Percentiles rank a stretch among this genome's conserved stretches.
These are phyloP conservation scores for Rhypophila decipiens DNA, from an alignment of 495 filamentous ascomycete species.

Conservation along the genomic window DNA sequence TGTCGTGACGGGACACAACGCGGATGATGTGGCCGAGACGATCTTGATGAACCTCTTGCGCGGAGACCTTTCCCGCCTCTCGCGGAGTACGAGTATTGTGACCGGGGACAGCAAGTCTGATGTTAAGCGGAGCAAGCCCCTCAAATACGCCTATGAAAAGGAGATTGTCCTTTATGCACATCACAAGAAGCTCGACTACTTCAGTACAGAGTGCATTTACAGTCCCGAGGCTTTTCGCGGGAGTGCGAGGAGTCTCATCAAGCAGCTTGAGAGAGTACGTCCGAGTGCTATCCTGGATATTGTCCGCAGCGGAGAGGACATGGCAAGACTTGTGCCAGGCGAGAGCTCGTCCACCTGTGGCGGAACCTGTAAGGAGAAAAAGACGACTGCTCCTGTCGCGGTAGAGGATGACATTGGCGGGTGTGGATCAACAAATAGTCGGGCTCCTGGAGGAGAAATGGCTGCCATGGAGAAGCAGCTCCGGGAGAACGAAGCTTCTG, in stretches of 20 bases:
- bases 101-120: constrained; percentile 68
- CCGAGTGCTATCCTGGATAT: constrained; percentile 93
- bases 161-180: constrained; percentile 97
- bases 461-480: constrained; percentile 83
- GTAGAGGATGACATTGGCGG: constrained; percentile 61
- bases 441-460: constrained; percentile 76
- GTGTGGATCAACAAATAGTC: constrained; percentile 69
- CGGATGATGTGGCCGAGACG: constrained; percentile 97
- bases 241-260: constrained; percentile 84
- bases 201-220: constrained; percentile 97
- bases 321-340: constrained; percentile 77
- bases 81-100: constrained; percentile 86
- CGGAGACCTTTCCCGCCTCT: constrained; percentile 81
- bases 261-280: constrained; percentile 86
- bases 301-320: constrained; percentile 91
- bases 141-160: constrained; percentile 98
- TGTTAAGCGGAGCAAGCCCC: constrained; percentile 87
- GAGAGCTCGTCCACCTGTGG: constrained; percentile 32
- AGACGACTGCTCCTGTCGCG: constrained; percentile 31
- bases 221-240: constrained; percentile 97
- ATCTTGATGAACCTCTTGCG: constrained; percentile 95
- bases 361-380: constrained; percentile 26
- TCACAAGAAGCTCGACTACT: constrained; percentile 94
- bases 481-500: constrained; percentile 57
- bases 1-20: constrained; percentile 96